Percentiles rank a stretch among this genome's conserved stretches.
These are phyloP conservation scores for Russula compacta DNA, from an alignment of 768 basidiomycete species.

Conservation along the genomic window DNA sequence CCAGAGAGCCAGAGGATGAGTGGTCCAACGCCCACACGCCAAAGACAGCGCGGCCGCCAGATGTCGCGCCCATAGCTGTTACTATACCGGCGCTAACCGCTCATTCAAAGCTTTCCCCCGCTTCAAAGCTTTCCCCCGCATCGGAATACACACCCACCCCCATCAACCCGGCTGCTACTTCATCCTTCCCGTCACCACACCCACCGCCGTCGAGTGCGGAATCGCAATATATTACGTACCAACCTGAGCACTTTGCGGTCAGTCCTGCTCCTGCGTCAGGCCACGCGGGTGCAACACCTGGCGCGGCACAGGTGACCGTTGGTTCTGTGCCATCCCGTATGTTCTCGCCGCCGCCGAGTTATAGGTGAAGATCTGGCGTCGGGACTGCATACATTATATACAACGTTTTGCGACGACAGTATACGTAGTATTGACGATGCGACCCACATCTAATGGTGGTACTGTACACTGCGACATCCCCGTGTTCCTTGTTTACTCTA, in stretches of 20 bases:
- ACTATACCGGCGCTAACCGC: neutral
- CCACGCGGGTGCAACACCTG: neutral
- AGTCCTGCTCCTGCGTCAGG: neutral
- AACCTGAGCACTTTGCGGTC: neutral
- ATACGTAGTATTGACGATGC: neutral
- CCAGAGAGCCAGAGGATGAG: neutral
- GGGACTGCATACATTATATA: neutral
- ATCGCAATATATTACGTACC: neutral
- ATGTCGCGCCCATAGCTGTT: neutral
- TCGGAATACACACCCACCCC: neutral
- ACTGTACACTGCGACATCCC: neutral
- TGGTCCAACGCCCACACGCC: conserved; percentile 7
- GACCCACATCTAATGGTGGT: neutral
- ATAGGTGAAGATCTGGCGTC: neutral
- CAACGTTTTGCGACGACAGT: neutral
- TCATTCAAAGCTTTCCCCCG: neutral
- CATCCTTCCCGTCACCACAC: neutral
- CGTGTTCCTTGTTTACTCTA: neutral
- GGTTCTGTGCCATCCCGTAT: neutral
- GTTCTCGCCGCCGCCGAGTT: conserved; percentile 6
- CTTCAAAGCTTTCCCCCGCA: neutral
- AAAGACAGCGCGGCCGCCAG: neutral
- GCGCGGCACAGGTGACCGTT: neutral
- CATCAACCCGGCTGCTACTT: neutral
- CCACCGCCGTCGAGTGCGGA: neutral